phyloP scores from a whole-genome alignment of 495 filamentous ascomycete genomes.

The Daldinia decipiens region DNA sequence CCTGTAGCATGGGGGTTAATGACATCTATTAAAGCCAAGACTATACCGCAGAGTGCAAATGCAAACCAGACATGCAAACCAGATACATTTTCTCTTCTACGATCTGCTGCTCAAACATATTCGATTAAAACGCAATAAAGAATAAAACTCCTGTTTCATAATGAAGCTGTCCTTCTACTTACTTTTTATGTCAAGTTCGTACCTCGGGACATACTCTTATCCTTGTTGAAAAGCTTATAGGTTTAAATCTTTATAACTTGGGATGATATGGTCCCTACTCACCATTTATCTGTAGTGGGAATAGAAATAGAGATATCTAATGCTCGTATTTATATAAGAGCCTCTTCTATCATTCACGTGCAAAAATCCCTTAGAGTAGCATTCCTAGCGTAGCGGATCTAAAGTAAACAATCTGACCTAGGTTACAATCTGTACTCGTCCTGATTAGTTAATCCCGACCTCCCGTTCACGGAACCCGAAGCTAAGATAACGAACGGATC shows the following conservation, averaged over 20 bases:
- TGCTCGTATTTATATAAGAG: not conserved
- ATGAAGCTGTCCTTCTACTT: not conserved
- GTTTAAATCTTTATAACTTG: not conserved
- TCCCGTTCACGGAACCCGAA: conserved; percentile 8
- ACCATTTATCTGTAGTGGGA: not conserved
- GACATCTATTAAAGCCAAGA: not conserved
- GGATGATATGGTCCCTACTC: not conserved
- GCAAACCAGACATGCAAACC: no score
- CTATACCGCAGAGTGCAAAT: not conserved
- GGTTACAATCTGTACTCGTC: no score
- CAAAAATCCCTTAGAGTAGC: not conserved
- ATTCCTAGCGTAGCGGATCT: not conserved
- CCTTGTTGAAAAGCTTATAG: not conserved
- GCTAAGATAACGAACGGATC: conserved; percentile 32
- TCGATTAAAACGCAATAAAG: no score
- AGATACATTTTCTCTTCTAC: no score
- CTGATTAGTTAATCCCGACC: conserved; percentile 27
- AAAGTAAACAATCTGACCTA: not conserved
- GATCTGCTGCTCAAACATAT: no score
- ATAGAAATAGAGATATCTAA: not conserved
- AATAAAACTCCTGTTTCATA: not conserved
- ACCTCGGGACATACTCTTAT: not conserved
- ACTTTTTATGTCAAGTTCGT: not conserved
- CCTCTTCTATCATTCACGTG: conserved; percentile 4
- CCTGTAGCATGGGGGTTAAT: not conserved